phyloP scores from a whole-genome alignment of 192 early-diverging fungal species.

The Coemansia aciculifera region DNA sequence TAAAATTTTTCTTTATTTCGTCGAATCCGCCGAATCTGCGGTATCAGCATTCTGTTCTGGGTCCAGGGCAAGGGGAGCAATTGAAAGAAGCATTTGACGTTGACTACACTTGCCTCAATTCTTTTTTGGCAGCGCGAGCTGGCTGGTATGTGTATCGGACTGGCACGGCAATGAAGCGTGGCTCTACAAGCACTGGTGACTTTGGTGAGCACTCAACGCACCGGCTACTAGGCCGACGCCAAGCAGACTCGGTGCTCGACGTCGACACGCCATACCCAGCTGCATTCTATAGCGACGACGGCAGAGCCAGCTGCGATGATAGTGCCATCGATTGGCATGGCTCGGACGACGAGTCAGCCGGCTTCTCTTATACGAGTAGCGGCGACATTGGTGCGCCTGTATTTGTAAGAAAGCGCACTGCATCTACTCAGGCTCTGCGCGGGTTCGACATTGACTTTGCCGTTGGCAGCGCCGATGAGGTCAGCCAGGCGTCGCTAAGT shows the following conservation, averaged over 20 bases:
- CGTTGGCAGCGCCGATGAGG: conserved; percentile 3
- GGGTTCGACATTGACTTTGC: conserved; percentile 35
- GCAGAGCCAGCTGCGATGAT: conserved; percentile 2
- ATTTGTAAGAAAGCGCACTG: conserved; percentile 36
- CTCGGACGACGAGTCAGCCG: background rate
- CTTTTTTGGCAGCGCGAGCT: background rate
- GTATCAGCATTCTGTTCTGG: background rate
- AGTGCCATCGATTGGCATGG: background rate
- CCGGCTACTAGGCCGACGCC: conserved; percentile 1
- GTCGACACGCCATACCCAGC: background rate
- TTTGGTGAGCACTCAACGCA: background rate
- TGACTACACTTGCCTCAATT: background rate
- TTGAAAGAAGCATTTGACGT: conserved; percentile 6
- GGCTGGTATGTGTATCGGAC: conserved; percentile 7
- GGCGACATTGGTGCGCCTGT: conserved; percentile 7
- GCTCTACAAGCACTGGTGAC: background rate
- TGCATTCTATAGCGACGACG: conserved; percentile 1
- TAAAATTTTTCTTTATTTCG: background rate
- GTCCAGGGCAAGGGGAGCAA: background rate
- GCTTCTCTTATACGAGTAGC: background rate
- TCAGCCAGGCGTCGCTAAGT: background rate
- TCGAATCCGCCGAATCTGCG: background rate
- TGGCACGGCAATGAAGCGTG: background rate
- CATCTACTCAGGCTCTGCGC: conserved; percentile 45
- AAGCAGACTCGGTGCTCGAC: conserved; percentile 3